Base-by-base conservation (phyloP, 2,329 filamentous ascomycete species). In the Sporothrix humicola region DNA sequence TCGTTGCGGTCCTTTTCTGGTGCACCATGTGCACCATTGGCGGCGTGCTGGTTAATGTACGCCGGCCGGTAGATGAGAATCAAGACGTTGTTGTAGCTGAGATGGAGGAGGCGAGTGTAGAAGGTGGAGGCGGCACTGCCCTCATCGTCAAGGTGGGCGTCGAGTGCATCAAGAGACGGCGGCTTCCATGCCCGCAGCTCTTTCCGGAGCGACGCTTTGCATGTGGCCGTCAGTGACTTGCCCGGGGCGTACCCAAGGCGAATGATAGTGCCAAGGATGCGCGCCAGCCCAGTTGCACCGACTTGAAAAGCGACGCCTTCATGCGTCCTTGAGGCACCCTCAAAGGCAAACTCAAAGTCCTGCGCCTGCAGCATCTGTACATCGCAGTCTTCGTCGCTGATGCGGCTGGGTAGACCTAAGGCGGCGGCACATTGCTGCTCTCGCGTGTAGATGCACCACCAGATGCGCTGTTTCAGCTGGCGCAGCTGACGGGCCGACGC, bases 261-360 rank as follows among this genome's bases (percentile, higher is more conserved):
- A 15, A 61, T 61, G 12, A 61, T 61, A 2, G 58, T 37, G 12
- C 26, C 58, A 0, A 61, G 31, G 1, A 61, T 61, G 26, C 58
- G 58, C 3, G 58, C 58, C 13, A 61, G 58, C 2, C 58, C 58
- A 3, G 58, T 42, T 6, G 58, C 58, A 1, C 58, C 58, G 9
- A 61, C 26, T 15, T 42, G 58, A 26, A 61, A 61, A 15, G 13
- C 58, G 13, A 42, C 9, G 15, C 58, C 58, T 15, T 61, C 58
- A 1, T 61, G 58, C 2, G 8, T 20, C 26, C 6, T 13, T 9
- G 26, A 7, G 1, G 31, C 13, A 26, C 4, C 4, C 2, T 15
- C 58, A 37, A 61, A 61, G 6, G 58, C 58, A 61, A 61, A 61
- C 26, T 61, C 58, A 37, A 61, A 61, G 26, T 61, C 58, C 15